Conservation (phyloP, 1,284 basidiomycete genomes). For the Leccinum solheimii region DNA sequence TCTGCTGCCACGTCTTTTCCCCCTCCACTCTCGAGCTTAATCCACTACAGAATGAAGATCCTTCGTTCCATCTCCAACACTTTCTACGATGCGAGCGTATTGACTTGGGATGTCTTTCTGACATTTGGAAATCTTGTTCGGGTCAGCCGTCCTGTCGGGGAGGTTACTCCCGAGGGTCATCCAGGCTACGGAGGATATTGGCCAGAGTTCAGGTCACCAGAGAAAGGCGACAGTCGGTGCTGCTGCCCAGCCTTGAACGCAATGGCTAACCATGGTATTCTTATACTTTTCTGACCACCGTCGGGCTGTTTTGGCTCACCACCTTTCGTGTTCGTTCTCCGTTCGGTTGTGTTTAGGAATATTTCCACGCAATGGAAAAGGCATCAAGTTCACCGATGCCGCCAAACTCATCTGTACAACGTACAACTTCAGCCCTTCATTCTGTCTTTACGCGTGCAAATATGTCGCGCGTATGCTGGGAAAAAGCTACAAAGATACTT, state of each 20-base stretch:
- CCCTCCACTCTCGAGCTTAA: neutral
- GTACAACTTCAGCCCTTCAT: constrained; percentile 66
- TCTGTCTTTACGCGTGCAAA: constrained; percentile 61
- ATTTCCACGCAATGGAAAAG: constrained; percentile 61
- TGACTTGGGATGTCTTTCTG: constrained; percentile 55
- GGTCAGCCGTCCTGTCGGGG: constrained; percentile 47
- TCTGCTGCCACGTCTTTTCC: neutral
- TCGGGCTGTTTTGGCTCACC: neutral
- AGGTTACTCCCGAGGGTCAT: constrained; percentile 54
- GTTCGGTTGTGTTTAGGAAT: constrained; percentile 49
- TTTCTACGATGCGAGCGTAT: constrained; percentile 27
- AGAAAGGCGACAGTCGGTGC: constrained; percentile 62
- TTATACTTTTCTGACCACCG: neutral
- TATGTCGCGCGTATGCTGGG: constrained; percentile 57
- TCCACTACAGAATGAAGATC: constrained; percentile 15
- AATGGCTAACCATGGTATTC: constrained; percentile 70
- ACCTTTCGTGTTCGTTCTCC: neutral
- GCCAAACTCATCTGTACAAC: constrained; percentile 43
- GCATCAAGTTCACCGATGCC: constrained; percentile 61
- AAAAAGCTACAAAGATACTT: constrained; percentile 56
- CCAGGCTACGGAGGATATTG: constrained; percentile 63
- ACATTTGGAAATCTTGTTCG: constrained; percentile 55
- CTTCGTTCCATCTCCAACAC: constrained; percentile 14
- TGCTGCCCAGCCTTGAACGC: constrained; percentile 73
- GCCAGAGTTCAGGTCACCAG: constrained; percentile 62